These are phyloP conservation scores for Sarocladium oryzae DNA, from an alignment of 2,329 filamentous ascomycete genomes.

Conservation along the genomic window DNA sequence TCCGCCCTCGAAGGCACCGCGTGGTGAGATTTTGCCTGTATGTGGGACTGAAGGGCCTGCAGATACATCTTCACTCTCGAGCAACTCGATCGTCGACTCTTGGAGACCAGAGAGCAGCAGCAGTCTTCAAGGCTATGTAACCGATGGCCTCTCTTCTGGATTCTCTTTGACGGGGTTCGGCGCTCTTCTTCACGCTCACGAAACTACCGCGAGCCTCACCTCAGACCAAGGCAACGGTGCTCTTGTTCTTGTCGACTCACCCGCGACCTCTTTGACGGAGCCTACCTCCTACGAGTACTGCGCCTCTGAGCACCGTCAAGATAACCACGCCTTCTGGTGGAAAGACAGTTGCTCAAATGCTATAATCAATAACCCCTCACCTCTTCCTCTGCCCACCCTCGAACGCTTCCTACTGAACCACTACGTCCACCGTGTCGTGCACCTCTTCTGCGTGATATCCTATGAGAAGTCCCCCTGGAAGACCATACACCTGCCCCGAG, in stretches of 20 bases:
- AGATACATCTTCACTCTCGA: not conserved
- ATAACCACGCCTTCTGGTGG: not conserved
- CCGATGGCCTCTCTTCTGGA: not conserved
- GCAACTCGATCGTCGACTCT: not conserved
- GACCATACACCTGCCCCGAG: slow-evolving; percentile 14
- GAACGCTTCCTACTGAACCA: slow-evolving; percentile 2
- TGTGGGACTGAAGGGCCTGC: not conserved
- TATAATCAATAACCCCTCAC: not conserved
- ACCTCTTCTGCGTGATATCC: slow-evolving; percentile 15
- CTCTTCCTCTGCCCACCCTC: not conserved
- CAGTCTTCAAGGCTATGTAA: not conserved
- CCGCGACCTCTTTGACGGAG: not conserved
- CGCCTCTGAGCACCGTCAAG: not conserved
- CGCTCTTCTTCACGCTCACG: not conserved
- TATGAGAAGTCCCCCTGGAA: slow-evolving; percentile 15
- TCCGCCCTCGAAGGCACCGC: too few species aligned
- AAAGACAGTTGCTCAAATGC: not conserved
- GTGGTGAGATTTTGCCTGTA: too few species aligned
- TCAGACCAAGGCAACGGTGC: not conserved
- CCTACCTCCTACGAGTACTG: not conserved
- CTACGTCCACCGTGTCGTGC: slow-evolving; percentile 8
- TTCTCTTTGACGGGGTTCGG: not conserved
- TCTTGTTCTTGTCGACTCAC: not conserved
- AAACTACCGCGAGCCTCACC: not conserved
- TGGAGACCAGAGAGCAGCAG: not conserved